A percentile compares a stretch with the other conserved stretches of the same genome.
Conservation (phyloP, 345 rosid species). For the Citrus australasica region DNA sequence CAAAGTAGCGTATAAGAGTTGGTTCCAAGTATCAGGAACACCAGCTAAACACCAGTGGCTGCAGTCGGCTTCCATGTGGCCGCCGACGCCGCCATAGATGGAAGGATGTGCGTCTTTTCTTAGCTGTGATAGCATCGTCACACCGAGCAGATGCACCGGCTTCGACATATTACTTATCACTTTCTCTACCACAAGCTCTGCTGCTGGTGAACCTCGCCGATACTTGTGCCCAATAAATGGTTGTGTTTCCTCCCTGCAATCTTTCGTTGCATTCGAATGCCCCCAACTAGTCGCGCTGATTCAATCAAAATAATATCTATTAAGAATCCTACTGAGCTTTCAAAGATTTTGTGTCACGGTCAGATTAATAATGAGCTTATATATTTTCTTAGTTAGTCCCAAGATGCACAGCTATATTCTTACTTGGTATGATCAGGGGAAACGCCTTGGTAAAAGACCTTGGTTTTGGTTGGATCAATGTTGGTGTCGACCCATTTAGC, state of each 20-base stretch:
- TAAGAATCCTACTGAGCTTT: too few species aligned
- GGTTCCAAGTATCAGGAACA: conserved; percentile 51
- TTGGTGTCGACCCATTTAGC: conserved; percentile 54
- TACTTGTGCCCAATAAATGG: conserved; percentile 34
- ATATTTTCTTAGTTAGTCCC: too few species aligned
- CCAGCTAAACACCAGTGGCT: conserved; percentile 72
- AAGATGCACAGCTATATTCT: background rate
- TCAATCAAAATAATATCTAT: too few species aligned
- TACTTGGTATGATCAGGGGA: conserved; percentile 61
- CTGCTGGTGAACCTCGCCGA: conserved; percentile 41
- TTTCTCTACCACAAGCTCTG: conserved; percentile 39
- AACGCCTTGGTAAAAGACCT: conserved; percentile 64
- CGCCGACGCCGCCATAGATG: conserved; percentile 37
- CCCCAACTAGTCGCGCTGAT: conserved; percentile 64
- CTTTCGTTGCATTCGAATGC: conserved; percentile 15
- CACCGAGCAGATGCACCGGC: conserved; percentile 36
- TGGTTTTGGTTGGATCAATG: conserved; percentile 43
- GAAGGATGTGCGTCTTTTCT: conserved; percentile 67
- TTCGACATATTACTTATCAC: conserved; percentile 29
- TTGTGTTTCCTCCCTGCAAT: conserved; percentile 39
- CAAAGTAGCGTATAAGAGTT: too few species aligned
- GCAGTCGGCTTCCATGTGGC: conserved; percentile 43
- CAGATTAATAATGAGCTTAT: too few species aligned
- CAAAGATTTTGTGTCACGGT: too few species aligned
- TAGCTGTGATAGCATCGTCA: conserved; percentile 41